Evolutionary conservation across 2,329 filamentous ascomycete species (phyloP), one percentile per base, ranked within the genome.

Genomic region (Parafenestella ontariensis): DNA sequence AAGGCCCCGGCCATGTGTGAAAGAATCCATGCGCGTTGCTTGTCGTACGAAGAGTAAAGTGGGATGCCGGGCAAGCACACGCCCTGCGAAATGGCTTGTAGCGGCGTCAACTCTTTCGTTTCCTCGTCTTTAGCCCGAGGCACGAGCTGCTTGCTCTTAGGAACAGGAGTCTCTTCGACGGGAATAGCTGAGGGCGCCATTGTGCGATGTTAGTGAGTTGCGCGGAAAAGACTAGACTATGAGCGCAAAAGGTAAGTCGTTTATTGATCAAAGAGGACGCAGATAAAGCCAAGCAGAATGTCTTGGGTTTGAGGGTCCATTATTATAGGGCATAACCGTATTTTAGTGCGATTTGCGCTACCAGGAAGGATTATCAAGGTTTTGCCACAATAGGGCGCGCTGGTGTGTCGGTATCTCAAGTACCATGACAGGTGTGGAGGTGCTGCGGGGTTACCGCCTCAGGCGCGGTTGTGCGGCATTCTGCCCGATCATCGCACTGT

Each of bases 1-100:
- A 91, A 91, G 3, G 86, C 87, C 3, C 71, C 73, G 1, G 87
- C 86, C 81, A 89, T 89, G 73, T 90, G 87, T 24, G 84, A 77
- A 9, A 88, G 78, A 53, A 86, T 85, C 79, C 88, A 89, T 65
- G 81, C 80, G 18, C 89, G 84, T 52, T 90, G 82, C 42, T 82
- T 79, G 33, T 79, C 79, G 54, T 81, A 80, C 21, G 80, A 77
- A 3, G 78, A 72, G 65, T 87, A 86, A 34, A 76, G 78, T 2
- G 86, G 86, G 18, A 88, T 85, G 8, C 84, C 82, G 10, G 78
- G 75, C 23, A 84, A 76, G 56, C 71, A 76, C 13, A 75, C 68
- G 39, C 80, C 80, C 68, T 81, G 79, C 18, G 77, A 80, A 46
- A 82, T 82, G 33, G 74, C 74, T 57, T 78, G 70, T 15, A 78